Evolutionary conservation across 1,284 basidiomycete species (phyloP).

Genomic region (Rhodotorula sp.): DNA sequence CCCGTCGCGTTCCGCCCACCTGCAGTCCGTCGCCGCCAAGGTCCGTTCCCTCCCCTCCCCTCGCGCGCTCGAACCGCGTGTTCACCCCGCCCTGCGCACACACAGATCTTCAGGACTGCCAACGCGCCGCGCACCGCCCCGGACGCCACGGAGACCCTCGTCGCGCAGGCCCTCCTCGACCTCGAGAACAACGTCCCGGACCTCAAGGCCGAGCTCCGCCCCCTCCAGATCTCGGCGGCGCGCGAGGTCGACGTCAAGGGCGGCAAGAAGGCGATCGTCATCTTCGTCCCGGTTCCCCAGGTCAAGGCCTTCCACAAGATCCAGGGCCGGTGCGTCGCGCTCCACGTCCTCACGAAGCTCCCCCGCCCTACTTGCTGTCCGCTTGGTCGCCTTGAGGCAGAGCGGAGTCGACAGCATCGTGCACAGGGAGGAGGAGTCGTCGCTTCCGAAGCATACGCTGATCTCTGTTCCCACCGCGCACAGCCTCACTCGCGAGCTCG

Average conservation of each 20-base stretch:
- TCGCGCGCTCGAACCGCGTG: neutral
- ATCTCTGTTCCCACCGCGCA: too few species aligned
- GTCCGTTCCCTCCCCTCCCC: constrained; percentile 2
- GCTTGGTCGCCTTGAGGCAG: too few species aligned
- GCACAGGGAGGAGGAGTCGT: too few species aligned
- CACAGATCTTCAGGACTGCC: constrained; percentile 78
- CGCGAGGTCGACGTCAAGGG: constrained; percentile 99
- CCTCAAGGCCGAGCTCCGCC: constrained; percentile 92
- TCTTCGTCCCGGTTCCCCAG: constrained; percentile 97
- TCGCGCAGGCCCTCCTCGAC: constrained; percentile 96
- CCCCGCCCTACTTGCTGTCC: too few species aligned
- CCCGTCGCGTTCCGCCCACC: neutral
- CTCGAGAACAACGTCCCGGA: constrained; percentile 98
- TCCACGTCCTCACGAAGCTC: neutral
- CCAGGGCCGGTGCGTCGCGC: constrained; percentile 66
- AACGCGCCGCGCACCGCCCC: constrained; percentile 88
- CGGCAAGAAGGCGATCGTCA: constrained; percentile 98
- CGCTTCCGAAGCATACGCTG: too few species aligned
- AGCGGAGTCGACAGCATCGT: too few species aligned
- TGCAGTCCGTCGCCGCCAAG: constrained; percentile 34
- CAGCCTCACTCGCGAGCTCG: constrained; percentile 86
- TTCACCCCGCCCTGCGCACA: neutral
- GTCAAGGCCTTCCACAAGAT: constrained; percentile 99
- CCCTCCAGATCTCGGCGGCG: constrained; percentile 95
- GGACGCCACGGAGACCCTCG: constrained; percentile 86